phyloP scores from a whole-genome alignment of 2,329 filamentous ascomycete genomes.

The Macrophomina pseudophaseolina region DNA sequence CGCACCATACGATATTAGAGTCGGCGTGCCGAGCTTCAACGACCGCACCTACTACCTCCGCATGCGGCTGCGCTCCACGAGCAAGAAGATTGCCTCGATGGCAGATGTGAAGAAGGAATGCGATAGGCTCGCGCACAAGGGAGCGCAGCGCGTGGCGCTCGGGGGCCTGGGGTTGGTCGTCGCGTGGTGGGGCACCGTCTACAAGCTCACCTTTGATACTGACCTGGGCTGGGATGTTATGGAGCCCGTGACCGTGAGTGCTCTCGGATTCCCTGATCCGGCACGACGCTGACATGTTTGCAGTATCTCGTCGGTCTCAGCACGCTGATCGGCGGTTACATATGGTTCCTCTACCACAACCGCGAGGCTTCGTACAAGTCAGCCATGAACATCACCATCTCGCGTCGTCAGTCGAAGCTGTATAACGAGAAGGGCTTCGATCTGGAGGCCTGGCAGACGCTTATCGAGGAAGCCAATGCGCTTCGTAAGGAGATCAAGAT shows the following conservation, averaged over 20 bases:
- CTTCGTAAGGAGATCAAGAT: conserved; percentile 78
- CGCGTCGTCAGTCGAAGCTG: conserved; percentile 73
- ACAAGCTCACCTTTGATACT: conserved; percentile 70
- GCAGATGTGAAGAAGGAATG: conserved; percentile 80
- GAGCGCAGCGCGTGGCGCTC: conserved; percentile 79
- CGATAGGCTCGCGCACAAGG: conserved; percentile 75
- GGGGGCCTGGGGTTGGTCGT: conserved; percentile 76
- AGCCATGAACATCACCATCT: conserved; percentile 86
- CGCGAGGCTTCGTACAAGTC: conserved; percentile 85
- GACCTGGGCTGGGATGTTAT: conserved; percentile 88
- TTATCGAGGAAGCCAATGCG: conserved; percentile 80
- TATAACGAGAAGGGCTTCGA: conserved; percentile 81
- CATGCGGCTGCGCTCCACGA: conserved; percentile 74
- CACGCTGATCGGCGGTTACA: conserved; percentile 85
- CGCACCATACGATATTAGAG: conserved; percentile 67
- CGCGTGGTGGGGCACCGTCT: conserved; percentile 83
- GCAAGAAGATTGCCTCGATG: conserved; percentile 69
- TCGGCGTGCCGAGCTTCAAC: conserved; percentile 84
- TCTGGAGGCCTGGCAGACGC: conserved; percentile 73
- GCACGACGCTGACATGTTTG: background rate
- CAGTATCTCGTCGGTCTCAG: conserved; percentile 81
- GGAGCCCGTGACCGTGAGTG: conserved; percentile 74
- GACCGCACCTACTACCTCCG: conserved; percentile 91
- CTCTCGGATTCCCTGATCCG: background rate
- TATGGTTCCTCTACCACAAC: conserved; percentile 94